Evolutionary conservation across 1,284 basidiomycete species (phyloP).

Genomic region (Tausonia pullulans): DNA sequence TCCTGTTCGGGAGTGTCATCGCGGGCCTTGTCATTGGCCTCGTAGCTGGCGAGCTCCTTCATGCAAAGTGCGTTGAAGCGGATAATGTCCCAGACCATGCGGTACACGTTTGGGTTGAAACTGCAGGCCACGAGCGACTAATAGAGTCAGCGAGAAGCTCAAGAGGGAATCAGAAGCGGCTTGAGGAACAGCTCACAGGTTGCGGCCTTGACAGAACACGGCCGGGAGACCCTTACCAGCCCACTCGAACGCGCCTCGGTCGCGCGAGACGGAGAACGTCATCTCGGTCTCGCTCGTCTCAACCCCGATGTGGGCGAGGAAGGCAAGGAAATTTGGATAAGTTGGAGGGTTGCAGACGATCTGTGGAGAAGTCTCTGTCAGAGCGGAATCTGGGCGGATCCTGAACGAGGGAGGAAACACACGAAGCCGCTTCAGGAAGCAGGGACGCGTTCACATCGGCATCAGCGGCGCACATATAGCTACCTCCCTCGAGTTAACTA

Average conservation of each 20-base stretch:
- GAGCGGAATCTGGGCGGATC: background rate
- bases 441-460: too few species aligned
- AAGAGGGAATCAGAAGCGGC: constrained; percentile 2
- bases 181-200: constrained; percentile 31
- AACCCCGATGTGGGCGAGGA: constrained; percentile 48
- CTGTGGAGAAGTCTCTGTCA: constrained; percentile 29
- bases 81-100: constrained; percentile 62
- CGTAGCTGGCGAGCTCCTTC: constrained; percentile 9
- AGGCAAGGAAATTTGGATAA: constrained; percentile 70
- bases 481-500: background rate
- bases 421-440: constrained; percentile 31
- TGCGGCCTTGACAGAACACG: constrained; percentile 54
- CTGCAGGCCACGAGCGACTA: constrained; percentile 14
- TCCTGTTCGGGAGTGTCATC: constrained; percentile 17
- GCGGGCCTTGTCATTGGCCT: background rate
- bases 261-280: constrained; percentile 65
- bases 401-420: constrained; percentile 14
- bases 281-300: constrained; percentile 54
- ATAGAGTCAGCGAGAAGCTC: constrained; percentile 14
- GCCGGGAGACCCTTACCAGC: constrained; percentile 51
- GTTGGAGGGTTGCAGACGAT: constrained; percentile 67
- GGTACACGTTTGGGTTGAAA: constrained; percentile 58
- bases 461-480: background rate
- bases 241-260: constrained; percentile 60
- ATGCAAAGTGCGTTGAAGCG: constrained; percentile 59